These are phyloP conservation scores for Liriodendron chinense DNA, from an alignment of 164 flowering plant genomes.

Conservation along the genomic window DNA sequence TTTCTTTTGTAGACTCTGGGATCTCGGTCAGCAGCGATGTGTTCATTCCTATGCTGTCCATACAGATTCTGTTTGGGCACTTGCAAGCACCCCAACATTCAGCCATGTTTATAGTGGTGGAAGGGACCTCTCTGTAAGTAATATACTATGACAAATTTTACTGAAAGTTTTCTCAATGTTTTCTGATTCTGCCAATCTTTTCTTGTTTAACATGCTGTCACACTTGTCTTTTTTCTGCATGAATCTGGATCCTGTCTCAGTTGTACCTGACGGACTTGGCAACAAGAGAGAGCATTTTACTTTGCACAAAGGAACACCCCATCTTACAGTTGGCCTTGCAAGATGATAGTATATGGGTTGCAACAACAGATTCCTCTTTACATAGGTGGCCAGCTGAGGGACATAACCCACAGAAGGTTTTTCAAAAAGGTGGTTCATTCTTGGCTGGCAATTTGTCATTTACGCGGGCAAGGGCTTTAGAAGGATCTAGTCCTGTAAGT, in stretches of 20 bases:
- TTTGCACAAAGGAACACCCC: conserved; percentile 90
- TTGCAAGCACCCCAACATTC: conserved; percentile 88
- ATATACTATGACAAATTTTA: not conserved
- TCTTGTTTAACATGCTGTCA: conserved; percentile 7
- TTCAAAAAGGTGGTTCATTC: conserved; percentile 86
- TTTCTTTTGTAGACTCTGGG: conserved; percentile 69
- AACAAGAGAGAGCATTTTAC: conserved; percentile 89
- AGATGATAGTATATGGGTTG: conserved; percentile 90
- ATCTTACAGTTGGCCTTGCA: conserved; percentile 75
- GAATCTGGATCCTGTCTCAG: conserved; percentile 38
- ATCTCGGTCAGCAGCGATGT: conserved; percentile 97
- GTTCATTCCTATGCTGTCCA: conserved; percentile 98
- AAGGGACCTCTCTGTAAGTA: conserved; percentile 86
- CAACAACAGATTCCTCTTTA: conserved; percentile 89
- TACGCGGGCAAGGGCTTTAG: conserved; percentile 84
- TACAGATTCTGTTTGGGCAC: conserved; percentile 99
- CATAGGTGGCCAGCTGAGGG: conserved; percentile 89
- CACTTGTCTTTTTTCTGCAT: not conserved
- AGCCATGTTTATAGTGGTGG: conserved; percentile 99
- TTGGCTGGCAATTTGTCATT: conserved; percentile 93
- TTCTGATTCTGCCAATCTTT: not conserved
- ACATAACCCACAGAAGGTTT: conserved; percentile 66
- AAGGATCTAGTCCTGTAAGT: conserved; percentile 85
- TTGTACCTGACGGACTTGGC: conserved; percentile 92
- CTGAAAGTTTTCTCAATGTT: not conserved